Evolutionary conservation across 352 stramenopile species (phyloP), one percentile per base, ranked within the genome.

Genomic region (Globisporangium perplexum): DNA sequence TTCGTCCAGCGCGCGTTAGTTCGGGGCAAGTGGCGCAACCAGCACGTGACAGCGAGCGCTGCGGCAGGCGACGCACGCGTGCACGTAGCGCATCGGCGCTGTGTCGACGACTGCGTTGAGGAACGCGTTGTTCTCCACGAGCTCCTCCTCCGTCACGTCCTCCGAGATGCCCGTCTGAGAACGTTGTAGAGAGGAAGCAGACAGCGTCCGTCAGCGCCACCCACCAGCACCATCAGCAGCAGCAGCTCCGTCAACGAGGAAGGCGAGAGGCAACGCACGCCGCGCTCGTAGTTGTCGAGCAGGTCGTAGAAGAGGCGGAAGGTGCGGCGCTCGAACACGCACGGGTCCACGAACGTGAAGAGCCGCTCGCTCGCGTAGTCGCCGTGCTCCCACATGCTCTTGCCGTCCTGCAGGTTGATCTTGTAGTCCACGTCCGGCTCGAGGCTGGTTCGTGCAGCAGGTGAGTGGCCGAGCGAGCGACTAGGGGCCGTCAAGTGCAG

Each of bases 321-420:
- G 2, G 94, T 98, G n/a, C 74, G 83, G 47, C 91, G 83, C 54
- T 96, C 69, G 50, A 98, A 91, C 11, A 96, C 69, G 43, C 71
- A 61, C 44, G 72, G 66, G 59, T 98, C 79, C 30, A 98, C 88
- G 57, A 77, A 90, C 33, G 73, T 80, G 65, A 98, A 98, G 24
- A 98, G 80, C 28, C 83, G 83, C 15, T 98, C 91, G 35, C 53
- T 57, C 2, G 95, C 93, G 6, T 72, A 72, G 60, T 98, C 93
- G 7, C 90, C 88, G 47, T 86, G 85, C 51, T 90, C 69, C 65
- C 85, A 98, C 15, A 83, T 76, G 48, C 78, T 87, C 67, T 98
- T 98, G 33, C 88, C 88, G 18, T 85, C 69, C 70, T 98, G 93
- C 14, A 98, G 72, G 63, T 98, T 92, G 47, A 98, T 90, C 48